phyloP scores from a whole-genome alignment of 352 stramenopile species.

The Phytophthora rubi region DNA sequence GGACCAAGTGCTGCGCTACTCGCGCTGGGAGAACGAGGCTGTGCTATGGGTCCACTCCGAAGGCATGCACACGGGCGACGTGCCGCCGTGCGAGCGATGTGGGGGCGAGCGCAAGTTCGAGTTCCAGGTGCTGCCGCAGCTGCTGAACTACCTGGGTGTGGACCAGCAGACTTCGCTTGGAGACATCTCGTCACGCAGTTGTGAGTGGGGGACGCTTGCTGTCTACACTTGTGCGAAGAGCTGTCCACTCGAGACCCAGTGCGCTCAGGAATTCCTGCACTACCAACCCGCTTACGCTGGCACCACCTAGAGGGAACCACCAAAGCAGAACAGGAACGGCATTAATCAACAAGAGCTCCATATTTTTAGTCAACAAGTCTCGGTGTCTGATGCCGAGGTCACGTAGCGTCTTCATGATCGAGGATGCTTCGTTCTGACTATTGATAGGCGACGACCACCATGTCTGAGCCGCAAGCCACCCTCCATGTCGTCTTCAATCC shows the following conservation, averaged over 20 bases:
- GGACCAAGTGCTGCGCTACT: conserved; percentile 90
- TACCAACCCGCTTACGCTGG: conserved; percentile 78
- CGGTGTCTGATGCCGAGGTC: conserved; percentile 34
- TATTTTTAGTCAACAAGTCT: conserved; percentile 40
- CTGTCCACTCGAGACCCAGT: conserved; percentile 70
- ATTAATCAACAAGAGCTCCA: conserved; percentile 29
- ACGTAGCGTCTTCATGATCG: conserved; percentile 23
- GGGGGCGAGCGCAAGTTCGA: conserved; percentile 90
- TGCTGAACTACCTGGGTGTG: conserved; percentile 92
- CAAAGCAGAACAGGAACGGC: conserved; percentile 4
- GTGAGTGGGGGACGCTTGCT: conserved; percentile 93
- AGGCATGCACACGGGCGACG: conserved; percentile 43
- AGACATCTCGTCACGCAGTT: conserved; percentile 61
- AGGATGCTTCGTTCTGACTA: conserved; percentile 22
- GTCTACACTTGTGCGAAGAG: conserved; percentile 94
- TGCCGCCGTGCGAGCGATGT: conserved; percentile 85
- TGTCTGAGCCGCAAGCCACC: conserved; percentile 7
- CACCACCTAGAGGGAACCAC: conserved; percentile 18
- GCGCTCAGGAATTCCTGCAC: conserved; percentile 75
- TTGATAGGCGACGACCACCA: conserved; percentile 32
- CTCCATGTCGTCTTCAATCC: conserved; percentile 13
- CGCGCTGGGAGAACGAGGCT: conserved; percentile 84
- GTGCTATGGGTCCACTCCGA: conserved; percentile 91
- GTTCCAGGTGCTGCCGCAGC: conserved; percentile 95
- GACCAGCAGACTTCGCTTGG: conserved; percentile 66